These are phyloP conservation scores for Inga leiocalycina DNA, from an alignment of 306 rosid species.

Conservation along the genomic window DNA sequence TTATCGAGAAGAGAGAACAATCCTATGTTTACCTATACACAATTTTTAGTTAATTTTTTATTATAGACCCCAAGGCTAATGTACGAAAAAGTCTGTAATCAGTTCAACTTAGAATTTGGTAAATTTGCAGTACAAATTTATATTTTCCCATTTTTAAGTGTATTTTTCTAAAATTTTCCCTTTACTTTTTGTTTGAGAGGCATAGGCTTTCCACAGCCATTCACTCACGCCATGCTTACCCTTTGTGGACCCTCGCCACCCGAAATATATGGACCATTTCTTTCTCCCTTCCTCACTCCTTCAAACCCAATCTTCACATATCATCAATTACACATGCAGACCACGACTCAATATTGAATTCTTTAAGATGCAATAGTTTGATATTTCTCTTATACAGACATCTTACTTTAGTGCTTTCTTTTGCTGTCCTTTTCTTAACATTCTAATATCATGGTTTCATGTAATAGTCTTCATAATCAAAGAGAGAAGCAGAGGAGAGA, in stretches of 20 bases:
- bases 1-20: too few relatives aligned
- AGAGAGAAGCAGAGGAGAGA: constrained; percentile 91
- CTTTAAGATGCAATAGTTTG: constrained; percentile 18
- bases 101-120: too few relatives aligned
- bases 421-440: constrained; percentile 14
- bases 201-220: background rate
- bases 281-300: background rate
- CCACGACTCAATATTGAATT: background rate
- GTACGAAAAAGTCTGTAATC: too few relatives aligned
- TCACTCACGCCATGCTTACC: background rate
- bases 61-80: too few relatives aligned
- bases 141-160: too few relatives aligned
- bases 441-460: constrained; percentile 20
- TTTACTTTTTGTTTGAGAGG: background rate
- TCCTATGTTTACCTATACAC: too few relatives aligned
- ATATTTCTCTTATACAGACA: constrained; percentile 14
- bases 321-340: background rate
- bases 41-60: too few relatives aligned
- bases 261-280: background rate
- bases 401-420: constrained; percentile 20
- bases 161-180: too few relatives aligned
- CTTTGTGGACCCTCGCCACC: background rate
- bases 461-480: constrained; percentile 60
- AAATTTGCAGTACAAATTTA: too few relatives aligned
- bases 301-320: background rate